Evolutionary conservation across 2,329 filamentous ascomycete species (phyloP), one percentile per base, ranked within the genome.

Genomic region (Calonectria leucothoes): DNA sequence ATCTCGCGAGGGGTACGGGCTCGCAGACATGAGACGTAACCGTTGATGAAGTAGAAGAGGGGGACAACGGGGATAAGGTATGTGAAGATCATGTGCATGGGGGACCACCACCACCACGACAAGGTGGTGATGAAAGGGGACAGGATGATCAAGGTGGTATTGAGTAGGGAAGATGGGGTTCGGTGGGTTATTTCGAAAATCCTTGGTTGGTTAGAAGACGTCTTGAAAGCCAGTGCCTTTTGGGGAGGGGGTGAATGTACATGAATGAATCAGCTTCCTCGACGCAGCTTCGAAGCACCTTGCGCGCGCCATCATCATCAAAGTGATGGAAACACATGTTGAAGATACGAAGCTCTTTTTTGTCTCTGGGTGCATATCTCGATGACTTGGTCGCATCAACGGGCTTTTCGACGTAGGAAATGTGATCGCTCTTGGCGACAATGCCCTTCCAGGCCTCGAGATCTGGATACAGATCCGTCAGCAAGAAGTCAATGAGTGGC

Each of bases 301-400:
- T 77, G 39, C 74, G 74, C 14, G 77, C 76, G n/a, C 76, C 77
- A 14, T 66, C 67, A 20, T 78, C 77, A 35, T 78, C 75, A 57
- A 78, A 78, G 57, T 78, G 77, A 52, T 78, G 77, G 57, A 77
- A 77, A 63, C 76, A 78, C 77, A 78, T 76, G 71, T 76, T 78
- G 68, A 78, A 78, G 11, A 78, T 77, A 14, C 77, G 66, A 59
- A 77, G 51, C 57, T 78, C 77, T 35, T 78, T 78, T 66, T 78
- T 77, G 23, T 76, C 74, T 20, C 69, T 66, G 0, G 72, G 63
- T 5, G 74, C 69, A 45, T 77, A 75, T 20, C 75, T 73, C 7
- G 33, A 49, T 5, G 76, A 74, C 48, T 74, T 75, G 0, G 76
- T 77, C 3, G 76, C 76, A 49, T 78, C 76, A 0, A 77, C 73